Evolutionary conservation across 495 filamentous ascomycete genomes (phyloP).

Genomic region (Tuber aestivum): DNA sequence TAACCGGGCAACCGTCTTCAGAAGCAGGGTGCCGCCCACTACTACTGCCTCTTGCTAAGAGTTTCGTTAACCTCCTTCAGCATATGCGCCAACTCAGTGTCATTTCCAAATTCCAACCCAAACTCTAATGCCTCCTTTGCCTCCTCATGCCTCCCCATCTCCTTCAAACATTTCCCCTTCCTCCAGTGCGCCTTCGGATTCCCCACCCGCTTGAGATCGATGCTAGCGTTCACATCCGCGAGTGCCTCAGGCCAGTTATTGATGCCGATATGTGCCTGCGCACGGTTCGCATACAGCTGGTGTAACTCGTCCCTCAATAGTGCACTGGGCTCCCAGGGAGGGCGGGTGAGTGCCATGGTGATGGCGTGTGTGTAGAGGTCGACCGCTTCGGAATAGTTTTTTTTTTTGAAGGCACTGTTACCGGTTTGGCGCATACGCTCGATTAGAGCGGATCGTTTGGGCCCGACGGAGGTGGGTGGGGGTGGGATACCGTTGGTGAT

Average conservation of each 20-base stretch:
- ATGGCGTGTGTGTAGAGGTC: slow-evolving; percentile 76
- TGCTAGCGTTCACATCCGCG: slow-evolving; percentile 75
- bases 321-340: slow-evolving; percentile 76
- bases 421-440: slow-evolving; percentile 83
- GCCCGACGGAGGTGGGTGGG: slow-evolving; percentile 73
- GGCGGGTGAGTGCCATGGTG: slow-evolving; percentile 76
- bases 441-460: slow-evolving; percentile 77
- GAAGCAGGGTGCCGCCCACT: background rate
- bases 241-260: slow-evolving; percentile 74
- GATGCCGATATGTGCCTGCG: slow-evolving; percentile 79
- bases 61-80: slow-evolving; percentile 57
- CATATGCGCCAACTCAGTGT: slow-evolving; percentile 62
- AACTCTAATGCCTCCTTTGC: slow-evolving; percentile 64
- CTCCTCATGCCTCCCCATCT: slow-evolving; percentile 87
- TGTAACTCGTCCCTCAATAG: slow-evolving; percentile 78
- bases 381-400: slow-evolving; percentile 65
- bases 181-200: slow-evolving; percentile 96
- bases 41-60: slow-evolving; percentile 28
- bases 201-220: slow-evolving; percentile 78
- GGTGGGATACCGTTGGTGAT: slow-evolving; percentile 62
- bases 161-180: slow-evolving; percentile 68
- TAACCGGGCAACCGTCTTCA: background rate
- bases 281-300: slow-evolving; percentile 74
- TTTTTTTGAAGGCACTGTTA: slow-evolving; percentile 74
- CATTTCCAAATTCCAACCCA: slow-evolving; percentile 73